Evolutionary conservation across 2,329 filamentous ascomycete species (phyloP).

Genomic region (Aquanectria penicillioides): DNA sequence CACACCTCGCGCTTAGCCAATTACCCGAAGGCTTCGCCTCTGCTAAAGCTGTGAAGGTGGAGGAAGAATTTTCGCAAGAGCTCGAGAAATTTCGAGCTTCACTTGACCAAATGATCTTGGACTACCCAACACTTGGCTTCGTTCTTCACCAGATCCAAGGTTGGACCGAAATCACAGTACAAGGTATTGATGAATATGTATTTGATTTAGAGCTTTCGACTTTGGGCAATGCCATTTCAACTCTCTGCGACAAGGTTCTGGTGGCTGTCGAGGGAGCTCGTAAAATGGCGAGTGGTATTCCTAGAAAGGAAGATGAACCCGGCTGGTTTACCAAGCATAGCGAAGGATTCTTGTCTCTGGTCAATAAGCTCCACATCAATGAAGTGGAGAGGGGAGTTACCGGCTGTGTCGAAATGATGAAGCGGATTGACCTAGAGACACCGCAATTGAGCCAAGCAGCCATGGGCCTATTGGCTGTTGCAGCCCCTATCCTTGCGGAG

Average conservation of each 20-base stretch:
- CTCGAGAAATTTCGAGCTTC: conserved; percentile 50
- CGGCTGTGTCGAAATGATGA: conserved; percentile 50
- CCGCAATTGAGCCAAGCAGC: conserved; percentile 41
- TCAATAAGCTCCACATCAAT: conserved; percentile 68
- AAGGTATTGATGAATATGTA: conserved; percentile 19
- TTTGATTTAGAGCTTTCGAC: conserved; percentile 45
- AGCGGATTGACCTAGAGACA: conserved; percentile 44
- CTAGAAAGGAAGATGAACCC: conserved; percentile 47
- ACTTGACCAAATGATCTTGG: conserved; percentile 51
- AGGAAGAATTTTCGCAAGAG: conserved; percentile 47
- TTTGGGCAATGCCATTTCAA: conserved; percentile 69
- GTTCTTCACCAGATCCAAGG: conserved; percentile 71
- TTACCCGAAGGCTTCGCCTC: conserved; percentile 65
- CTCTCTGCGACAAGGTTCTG: conserved; percentile 78
- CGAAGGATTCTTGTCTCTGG: conserved; percentile 60
- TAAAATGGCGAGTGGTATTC: conserved; percentile 58
- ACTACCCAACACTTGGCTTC: conserved; percentile 69
- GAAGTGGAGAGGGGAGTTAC: conserved; percentile 60
- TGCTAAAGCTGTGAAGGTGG: conserved; percentile 45
- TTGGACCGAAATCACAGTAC: conserved; percentile 63
- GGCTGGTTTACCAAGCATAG: conserved; percentile 55
- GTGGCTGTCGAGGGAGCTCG: conserved; percentile 81
- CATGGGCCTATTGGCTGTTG: conserved; percentile 46
- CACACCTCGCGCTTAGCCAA: conserved; percentile 53
- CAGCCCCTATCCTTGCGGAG: conserved; percentile 76